Percentiles rank a stretch among this genome's conserved stretches.
These are phyloP conservation scores for Globisporangium lucens DNA, from an alignment of 352 stramenopile species.

Conservation along the genomic window DNA sequence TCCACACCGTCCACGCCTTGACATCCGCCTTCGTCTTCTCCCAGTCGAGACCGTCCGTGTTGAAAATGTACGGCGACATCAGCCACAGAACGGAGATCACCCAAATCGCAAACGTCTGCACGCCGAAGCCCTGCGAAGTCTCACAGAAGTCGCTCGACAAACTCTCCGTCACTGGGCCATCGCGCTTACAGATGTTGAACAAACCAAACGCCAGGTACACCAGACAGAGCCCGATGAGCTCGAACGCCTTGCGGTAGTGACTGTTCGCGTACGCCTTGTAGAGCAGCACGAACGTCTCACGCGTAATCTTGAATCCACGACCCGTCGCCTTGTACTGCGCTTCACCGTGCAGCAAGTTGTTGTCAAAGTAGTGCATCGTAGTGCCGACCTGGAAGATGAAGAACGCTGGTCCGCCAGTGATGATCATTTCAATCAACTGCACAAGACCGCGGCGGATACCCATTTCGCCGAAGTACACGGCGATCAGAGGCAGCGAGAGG, in stretches of 20 bases:
- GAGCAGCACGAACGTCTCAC: slow-evolving; percentile 76
- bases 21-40: slow-evolving; percentile 84
- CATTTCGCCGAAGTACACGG: slow-evolving; percentile 80
- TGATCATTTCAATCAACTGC: slow-evolving; percentile 77
- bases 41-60: slow-evolving; percentile 82
- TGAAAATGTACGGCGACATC: slow-evolving; percentile 80
- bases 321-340: slow-evolving; percentile 81
- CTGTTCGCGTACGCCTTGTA: slow-evolving; percentile 76
- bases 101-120: slow-evolving; percentile 83
- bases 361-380: slow-evolving; percentile 86
- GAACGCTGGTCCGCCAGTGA: slow-evolving; percentile 66
- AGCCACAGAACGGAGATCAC: slow-evolving; percentile 72
- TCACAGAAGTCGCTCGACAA: slow-evolving; percentile 64
- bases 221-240: slow-evolving; percentile 69
- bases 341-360: slow-evolving; percentile 76
- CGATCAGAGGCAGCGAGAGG: slow-evolving; percentile 72
- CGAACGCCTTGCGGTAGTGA: slow-evolving; percentile 80
- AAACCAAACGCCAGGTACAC: slow-evolving; percentile 73
- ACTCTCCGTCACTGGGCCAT: slow-evolving; percentile 30
- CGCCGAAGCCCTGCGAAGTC: slow-evolving; percentile 71
- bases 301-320: slow-evolving; percentile 82
- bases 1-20: slow-evolving; percentile 70
- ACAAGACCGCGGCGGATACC: slow-evolving; percentile 63
- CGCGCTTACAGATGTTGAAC: slow-evolving; percentile 63
- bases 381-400: slow-evolving; percentile 83